Base-by-base conservation (phyloP, 352 stramenopile species). In the Phytopythium montanum region DNA sequence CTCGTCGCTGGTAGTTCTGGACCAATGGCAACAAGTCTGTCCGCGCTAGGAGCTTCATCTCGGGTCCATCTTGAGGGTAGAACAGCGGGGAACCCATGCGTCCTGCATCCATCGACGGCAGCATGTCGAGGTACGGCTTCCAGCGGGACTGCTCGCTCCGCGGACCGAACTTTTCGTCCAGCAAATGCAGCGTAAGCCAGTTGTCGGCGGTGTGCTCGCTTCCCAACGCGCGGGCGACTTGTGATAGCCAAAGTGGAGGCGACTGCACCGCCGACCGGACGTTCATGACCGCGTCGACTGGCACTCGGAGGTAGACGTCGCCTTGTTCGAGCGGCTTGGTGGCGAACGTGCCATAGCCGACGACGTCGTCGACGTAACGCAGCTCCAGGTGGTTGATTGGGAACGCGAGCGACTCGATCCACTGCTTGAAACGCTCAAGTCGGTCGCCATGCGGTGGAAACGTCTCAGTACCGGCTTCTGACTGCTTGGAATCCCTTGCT, bases 101-200 rank as follows among this genome's bases (percentile, higher is more conserved):
- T 36, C 52, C 42, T 26, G 62, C 59, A 4, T 73, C 54, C 13
- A 76, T 16, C 9, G 56, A 42, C 2, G 90, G 90, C 3, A 98
- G 59, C 54, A 97, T 70, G 33, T 88, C 80, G 8, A 98, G 62
- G 64, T 97, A 98, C 21, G 92, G 87, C 51, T 79, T 87, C 83
- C 83, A 98, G 18, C 38, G 54, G 5, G 78, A 92, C 16, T 68
- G 60, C 1, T 63, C 13, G 1, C 18, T 21, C 1, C 71, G 57
- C 9, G 74, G 73, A 6, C 87, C 76, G 39, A 95, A 96, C 31
- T 75, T 75, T 56, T 97, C 87, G 57, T 95, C 76, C 16, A 97
- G 55, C 18, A 97, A 48, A 34, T 96, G 87, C 21, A 97, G 69
- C 1, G 91, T 50, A 0, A 97, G 69, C 42, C 89, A 59, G 54